phyloP scores from a whole-genome alignment of 305 asterid genomes.

The Fraxinus albicans region DNA sequence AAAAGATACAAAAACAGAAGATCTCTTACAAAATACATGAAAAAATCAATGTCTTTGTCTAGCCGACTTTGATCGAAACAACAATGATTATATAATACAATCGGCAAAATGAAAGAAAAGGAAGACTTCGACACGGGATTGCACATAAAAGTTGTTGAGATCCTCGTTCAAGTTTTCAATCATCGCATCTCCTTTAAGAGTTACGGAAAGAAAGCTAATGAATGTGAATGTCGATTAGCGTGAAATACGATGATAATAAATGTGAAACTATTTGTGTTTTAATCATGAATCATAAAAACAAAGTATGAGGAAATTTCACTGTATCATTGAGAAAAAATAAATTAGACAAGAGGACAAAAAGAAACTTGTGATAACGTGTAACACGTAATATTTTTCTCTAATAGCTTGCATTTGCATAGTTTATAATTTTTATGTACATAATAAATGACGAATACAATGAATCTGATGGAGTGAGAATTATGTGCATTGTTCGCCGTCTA shows the following conservation, averaged over 20 bases:
- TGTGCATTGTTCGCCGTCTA: slow-evolving; percentile 2
- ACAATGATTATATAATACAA: neutral
- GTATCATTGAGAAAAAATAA: neutral
- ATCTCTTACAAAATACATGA: neutral
- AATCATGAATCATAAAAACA: neutral
- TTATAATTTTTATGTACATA: neutral
- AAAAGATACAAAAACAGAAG: neutral
- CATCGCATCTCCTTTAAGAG: neutral
- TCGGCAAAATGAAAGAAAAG: neutral
- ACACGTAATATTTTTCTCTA: neutral
- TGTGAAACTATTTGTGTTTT: neutral
- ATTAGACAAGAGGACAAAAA: neutral
- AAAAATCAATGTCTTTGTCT: neutral
- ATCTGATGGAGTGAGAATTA: neutral
- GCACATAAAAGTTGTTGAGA: neutral
- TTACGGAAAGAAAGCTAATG: neutral
- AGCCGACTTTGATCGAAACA: neutral
- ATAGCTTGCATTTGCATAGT: neutral
- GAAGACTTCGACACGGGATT: neutral
- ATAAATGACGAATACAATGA: neutral
- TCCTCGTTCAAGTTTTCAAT: neutral
- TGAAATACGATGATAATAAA: neutral
- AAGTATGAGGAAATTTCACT: neutral
- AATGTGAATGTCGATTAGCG: neutral
- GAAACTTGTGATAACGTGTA: neutral